phyloP scores from a whole-genome alignment of 495 filamentous ascomycete species.

The Polyplosphaeria fusca region DNA sequence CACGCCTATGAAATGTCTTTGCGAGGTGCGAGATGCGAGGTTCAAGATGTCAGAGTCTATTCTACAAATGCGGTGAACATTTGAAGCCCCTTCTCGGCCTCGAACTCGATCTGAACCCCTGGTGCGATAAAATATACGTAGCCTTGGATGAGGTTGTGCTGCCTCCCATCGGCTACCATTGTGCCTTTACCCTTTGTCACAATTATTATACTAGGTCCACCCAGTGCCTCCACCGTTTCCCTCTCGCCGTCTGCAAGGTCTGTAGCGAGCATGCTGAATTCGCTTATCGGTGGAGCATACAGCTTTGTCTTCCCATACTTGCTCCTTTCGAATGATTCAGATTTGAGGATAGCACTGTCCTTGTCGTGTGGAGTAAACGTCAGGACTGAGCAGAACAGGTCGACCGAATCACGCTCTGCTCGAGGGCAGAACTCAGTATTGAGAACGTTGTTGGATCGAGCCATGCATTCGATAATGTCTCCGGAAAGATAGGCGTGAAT shows the following conservation, averaged over 20 bases:
- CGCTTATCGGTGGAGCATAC: constrained; percentile 66
- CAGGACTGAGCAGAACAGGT: constrained; percentile 59
- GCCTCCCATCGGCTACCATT: constrained; percentile 55
- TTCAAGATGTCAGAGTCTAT: constrained; percentile 5
- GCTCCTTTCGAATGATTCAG: constrained; percentile 52
- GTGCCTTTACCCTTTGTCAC: constrained; percentile 59
- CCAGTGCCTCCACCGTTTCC: constrained; percentile 55
- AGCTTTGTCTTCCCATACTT: constrained; percentile 56
- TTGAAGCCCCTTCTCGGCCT: constrained; percentile 51
- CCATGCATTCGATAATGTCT: constrained; percentile 85
- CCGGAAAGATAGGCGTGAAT: constrained; percentile 77
- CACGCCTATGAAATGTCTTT: too few species aligned
- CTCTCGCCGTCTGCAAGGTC: constrained; percentile 46
- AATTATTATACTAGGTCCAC: constrained; percentile 65
- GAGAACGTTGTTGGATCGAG: constrained; percentile 74
- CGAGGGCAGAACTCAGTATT: constrained; percentile 72
- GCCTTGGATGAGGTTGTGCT: constrained; percentile 58
- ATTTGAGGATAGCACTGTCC: constrained; percentile 52
- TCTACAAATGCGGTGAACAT: constrained; percentile 37
- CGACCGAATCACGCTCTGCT: constrained; percentile 58
- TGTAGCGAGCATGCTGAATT: constrained; percentile 40
- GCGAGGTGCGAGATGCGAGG: too few species aligned
- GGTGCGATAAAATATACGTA: constrained; percentile 67
- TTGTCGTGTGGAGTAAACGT: constrained; percentile 59
- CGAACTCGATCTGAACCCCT: constrained; percentile 52